Conservation (phyloP, 179 eudicot species). For the Silene vulgaris region DNA sequence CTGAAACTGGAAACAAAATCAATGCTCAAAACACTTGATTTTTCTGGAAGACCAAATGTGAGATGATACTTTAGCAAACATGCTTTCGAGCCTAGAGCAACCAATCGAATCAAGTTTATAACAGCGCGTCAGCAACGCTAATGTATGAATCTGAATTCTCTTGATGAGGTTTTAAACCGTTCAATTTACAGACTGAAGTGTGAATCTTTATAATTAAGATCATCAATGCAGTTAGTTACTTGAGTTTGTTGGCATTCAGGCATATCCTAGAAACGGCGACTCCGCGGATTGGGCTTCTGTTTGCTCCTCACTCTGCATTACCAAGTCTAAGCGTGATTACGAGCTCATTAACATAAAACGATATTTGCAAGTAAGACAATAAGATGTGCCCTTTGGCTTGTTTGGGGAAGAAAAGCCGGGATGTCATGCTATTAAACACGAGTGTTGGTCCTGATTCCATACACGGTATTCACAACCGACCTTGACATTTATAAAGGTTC, state of each 20-base stretch:
- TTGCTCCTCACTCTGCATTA: conserved; percentile 3
- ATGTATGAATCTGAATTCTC: too few relatives aligned
- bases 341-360: background rate
- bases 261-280: conserved; percentile 10
- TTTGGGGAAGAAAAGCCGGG: background rate
- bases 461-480: background rate
- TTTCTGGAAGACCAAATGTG: too few relatives aligned
- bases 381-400: background rate
- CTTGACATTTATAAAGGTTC: background rate
- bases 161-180: background rate
- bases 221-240: background rate
- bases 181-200: background rate
- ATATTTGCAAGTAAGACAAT: background rate
- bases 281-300: background rate
- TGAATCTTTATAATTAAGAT: background rate
- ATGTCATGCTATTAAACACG: background rate
- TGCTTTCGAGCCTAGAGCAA: too few relatives aligned
- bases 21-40: too few relatives aligned
- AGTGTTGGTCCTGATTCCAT: background rate
- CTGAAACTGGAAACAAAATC: too few relatives aligned
- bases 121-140: too few relatives aligned
- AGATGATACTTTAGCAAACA: too few relatives aligned
- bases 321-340: background rate
- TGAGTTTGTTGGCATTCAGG: background rate
- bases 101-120: too few relatives aligned